Conservation (phyloP, 805 yeast genomes). For the Candida anglica region DNA sequence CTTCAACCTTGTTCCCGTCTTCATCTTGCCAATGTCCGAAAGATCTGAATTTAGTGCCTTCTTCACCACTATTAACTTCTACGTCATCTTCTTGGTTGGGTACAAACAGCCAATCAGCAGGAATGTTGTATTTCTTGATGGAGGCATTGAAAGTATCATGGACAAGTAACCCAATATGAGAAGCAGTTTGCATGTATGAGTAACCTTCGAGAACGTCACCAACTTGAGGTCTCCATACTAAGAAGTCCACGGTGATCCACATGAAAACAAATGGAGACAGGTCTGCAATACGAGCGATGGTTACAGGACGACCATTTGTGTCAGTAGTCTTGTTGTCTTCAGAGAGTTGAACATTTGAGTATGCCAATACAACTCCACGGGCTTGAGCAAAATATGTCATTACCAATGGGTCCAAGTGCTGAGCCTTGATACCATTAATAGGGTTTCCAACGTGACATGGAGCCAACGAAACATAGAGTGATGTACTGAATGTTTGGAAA, state of each 20-base stretch:
- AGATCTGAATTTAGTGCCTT: slow-evolving; percentile 39
- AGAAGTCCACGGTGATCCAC: slow-evolving; percentile 80
- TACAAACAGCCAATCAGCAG: slow-evolving; percentile 80
- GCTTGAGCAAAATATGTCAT: slow-evolving; percentile 75
- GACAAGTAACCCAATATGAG: slow-evolving; percentile 86
- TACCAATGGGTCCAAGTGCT: slow-evolving; percentile 85
- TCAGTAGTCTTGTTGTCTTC: slow-evolving; percentile 38
- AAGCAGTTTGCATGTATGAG: slow-evolving; percentile 88
- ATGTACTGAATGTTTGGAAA: slow-evolving; percentile 56
- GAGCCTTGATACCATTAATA: slow-evolving; percentile 73
- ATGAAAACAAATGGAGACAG: slow-evolving; percentile 85
- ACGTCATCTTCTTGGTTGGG: slow-evolving; percentile 70
- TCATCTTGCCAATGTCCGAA: slow-evolving; percentile 88
- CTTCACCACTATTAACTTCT: slow-evolving; percentile 16
- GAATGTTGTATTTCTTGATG: slow-evolving; percentile 80
- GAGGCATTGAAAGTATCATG: slow-evolving; percentile 95
- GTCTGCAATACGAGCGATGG: slow-evolving; percentile 63
- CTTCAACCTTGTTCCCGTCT: slow-evolving; percentile 70
- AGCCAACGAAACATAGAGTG: slow-evolving; percentile 81
- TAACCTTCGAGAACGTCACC: slow-evolving; percentile 87
- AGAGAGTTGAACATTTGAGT: slow-evolving; percentile 57
- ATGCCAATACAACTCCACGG: slow-evolving; percentile 81
- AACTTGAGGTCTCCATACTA: slow-evolving; percentile 86
- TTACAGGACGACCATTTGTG: slow-evolving; percentile 33
- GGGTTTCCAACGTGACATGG: slow-evolving; percentile 73